Percentiles rank a stretch among this genome's conserved stretches.
phyloP scores from a whole-genome alignment of 768 basidiomycete species.

The Leccinum arenicola region DNA sequence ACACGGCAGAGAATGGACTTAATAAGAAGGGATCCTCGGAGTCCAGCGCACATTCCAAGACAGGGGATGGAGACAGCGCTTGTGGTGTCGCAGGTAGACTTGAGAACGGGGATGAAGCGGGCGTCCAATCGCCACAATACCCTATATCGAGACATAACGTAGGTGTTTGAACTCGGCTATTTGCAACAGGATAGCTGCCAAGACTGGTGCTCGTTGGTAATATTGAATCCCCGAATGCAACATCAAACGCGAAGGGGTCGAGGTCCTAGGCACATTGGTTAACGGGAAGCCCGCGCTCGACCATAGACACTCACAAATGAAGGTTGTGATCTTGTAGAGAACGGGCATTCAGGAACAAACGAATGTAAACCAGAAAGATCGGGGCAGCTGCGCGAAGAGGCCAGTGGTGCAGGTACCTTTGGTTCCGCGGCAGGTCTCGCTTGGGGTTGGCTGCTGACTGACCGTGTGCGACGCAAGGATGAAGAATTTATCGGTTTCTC shows the following conservation, averaged over 20 bases:
- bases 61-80: slow-evolving; percentile 30
- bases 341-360: slow-evolving; percentile 29
- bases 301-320: slow-evolving; percentile 43
- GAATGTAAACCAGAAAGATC: slow-evolving; percentile 34
- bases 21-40: slow-evolving; percentile 19
- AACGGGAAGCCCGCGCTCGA: background rate
- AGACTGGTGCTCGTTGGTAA: slow-evolving; percentile 14
- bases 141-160: slow-evolving; percentile 41
- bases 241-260: slow-evolving; percentile 30
- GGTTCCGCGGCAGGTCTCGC: slow-evolving; percentile 1
- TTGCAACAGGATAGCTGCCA: slow-evolving; percentile 21
- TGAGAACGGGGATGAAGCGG: slow-evolving; percentile 41
- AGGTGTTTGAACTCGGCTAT: slow-evolving; percentile 27
- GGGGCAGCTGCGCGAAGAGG: slow-evolving; percentile 23
- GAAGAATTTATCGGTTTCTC: slow-evolving; percentile 29
- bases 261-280: slow-evolving; percentile 21
- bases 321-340: slow-evolving; percentile 40
- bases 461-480: slow-evolving; percentile 18
- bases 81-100: slow-evolving; percentile 45
- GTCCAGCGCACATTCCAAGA: slow-evolving; percentile 24
- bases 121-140: slow-evolving; percentile 40
- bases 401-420: slow-evolving; percentile 7
- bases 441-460: slow-evolving; percentile 24
- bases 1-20: slow-evolving; percentile 18
- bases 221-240: slow-evolving; percentile 31